These are phyloP conservation scores for Podospora anserina DNA, from an alignment of 495 filamentous ascomycete genomes.

Conservation along the genomic window DNA sequence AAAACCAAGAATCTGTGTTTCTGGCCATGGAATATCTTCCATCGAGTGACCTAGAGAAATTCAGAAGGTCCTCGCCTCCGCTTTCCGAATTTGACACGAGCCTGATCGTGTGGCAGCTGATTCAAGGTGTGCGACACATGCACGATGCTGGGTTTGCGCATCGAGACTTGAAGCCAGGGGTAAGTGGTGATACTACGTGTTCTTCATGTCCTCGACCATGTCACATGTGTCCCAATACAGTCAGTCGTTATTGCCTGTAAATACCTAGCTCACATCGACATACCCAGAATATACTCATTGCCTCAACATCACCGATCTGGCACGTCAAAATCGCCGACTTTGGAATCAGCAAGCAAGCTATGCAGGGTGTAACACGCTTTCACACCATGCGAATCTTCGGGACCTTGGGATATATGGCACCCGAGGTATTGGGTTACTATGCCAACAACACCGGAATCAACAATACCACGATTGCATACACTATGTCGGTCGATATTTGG, in stretches of 20 bases:
- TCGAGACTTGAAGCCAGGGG: slow-evolving; percentile 49
- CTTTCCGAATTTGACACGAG: slow-evolving; percentile 32
- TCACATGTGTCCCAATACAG: neutral
- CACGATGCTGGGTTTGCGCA: slow-evolving; percentile 49
- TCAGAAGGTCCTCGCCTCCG: slow-evolving; percentile 11
- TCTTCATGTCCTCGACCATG: neutral
- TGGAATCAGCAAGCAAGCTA: slow-evolving; percentile 42
- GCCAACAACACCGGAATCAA: neutral
- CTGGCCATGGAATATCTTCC: slow-evolving; percentile 43
- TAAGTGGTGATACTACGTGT: slow-evolving; percentile 8
- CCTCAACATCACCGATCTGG: slow-evolving; percentile 22
- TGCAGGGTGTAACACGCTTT: neutral
- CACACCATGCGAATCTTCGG: slow-evolving; percentile 11
- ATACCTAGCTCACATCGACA: neutral
- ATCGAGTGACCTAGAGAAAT: slow-evolving; percentile 28
- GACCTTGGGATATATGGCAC: slow-evolving; percentile 18
- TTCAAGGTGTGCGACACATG: slow-evolving; percentile 46
- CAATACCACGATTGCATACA: slow-evolving; percentile 8
- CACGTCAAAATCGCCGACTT: slow-evolving; percentile 53
- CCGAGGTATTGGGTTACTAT: slow-evolving; percentile 13
- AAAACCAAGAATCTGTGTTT: slow-evolving; percentile 27
- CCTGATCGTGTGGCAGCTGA: slow-evolving; percentile 38
- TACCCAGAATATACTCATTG: slow-evolving; percentile 23
- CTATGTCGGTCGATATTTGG: slow-evolving; percentile 19
- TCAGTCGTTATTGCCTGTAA: neutral